Percentiles rank a stretch among this genome's conserved stretches.
phyloP scores from a whole-genome alignment of 108 stramenopile species.

The Mediolabrus comicus region DNA sequence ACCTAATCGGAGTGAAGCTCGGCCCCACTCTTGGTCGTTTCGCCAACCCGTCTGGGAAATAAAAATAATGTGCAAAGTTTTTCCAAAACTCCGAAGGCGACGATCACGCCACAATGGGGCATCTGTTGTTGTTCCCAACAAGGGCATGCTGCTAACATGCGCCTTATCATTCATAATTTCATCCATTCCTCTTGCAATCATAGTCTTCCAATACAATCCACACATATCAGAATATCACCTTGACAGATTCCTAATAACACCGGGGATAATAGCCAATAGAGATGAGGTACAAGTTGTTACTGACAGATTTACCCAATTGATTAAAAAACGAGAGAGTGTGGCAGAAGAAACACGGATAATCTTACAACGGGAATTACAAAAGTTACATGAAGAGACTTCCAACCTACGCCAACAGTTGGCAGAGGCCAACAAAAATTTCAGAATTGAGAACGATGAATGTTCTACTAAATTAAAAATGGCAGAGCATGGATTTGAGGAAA shows the following conservation, averaged over 20 bases:
- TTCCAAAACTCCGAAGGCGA: no score
- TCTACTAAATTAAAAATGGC: not conserved
- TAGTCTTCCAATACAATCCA: not conserved
- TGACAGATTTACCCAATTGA: not conserved
- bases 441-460: not conserved
- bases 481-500: not conserved
- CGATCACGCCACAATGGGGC: no score
- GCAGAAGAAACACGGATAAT: not conserved
- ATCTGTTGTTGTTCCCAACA: no score
- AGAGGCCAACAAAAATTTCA: not conserved
- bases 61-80: not conserved
- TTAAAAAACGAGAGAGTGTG: not conserved
- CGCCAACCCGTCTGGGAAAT: no score
- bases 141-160: not conserved
- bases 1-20: no score
- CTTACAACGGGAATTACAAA: not conserved
- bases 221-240: not conserved
- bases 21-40: no score
- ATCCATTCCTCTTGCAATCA: not conserved
- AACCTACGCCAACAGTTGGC: not conserved
- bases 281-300: not conserved
- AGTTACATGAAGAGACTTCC: not conserved
- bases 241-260: not conserved
- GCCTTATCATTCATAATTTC: not conserved
- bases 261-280: not conserved